A percentile compares a stretch with the other conserved stretches of the same genome.
phyloP scores from a whole-genome alignment of 768 basidiomycete genomes.

The Pulveroboletus sp. region DNA sequence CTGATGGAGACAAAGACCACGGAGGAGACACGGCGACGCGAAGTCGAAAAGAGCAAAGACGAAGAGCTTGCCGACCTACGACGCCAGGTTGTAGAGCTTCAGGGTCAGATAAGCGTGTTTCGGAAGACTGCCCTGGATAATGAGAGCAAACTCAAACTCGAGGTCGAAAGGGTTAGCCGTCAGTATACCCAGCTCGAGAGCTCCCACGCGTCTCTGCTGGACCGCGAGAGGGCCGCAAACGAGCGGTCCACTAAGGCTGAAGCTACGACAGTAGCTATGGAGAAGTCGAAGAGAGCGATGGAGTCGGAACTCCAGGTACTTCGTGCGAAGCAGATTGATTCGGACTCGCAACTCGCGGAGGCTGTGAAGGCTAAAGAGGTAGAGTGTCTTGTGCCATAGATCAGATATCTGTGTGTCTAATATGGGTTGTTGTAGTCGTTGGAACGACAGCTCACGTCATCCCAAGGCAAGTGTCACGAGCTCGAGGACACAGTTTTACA shows the following conservation, averaged over 20 bases:
- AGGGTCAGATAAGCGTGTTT: constrained; percentile 61
- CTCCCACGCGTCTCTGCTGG: constrained; percentile 60
- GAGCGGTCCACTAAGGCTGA: constrained; percentile 47
- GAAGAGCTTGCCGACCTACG: constrained; percentile 75
- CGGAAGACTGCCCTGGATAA: constrained; percentile 57
- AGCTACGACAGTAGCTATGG: constrained; percentile 48
- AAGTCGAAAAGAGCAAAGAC: constrained; percentile 86
- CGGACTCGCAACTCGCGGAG: constrained; percentile 60
- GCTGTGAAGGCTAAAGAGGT: constrained; percentile 72
- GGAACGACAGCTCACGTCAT: constrained; percentile 68
- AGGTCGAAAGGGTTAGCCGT: constrained; percentile 59
- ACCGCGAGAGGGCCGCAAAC: constrained; percentile 51
- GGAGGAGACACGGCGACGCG: constrained; percentile 77
- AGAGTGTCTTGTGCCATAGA: constrained; percentile 13
- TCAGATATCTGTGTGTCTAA: background rate
- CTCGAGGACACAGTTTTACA: constrained; percentile 87
- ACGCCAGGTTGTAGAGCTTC: constrained; percentile 52
- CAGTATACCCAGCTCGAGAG: constrained; percentile 58
- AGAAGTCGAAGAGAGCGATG: constrained; percentile 60
- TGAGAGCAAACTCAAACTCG: constrained; percentile 71
- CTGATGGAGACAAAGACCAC: constrained; percentile 79
- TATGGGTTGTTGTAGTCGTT: constrained; percentile 46
- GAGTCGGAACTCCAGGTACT: constrained; percentile 72
- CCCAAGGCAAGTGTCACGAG: constrained; percentile 73
- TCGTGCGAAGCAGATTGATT: constrained; percentile 64